Percentiles rank a stretch among this genome's conserved stretches.
phyloP scores from a whole-genome alignment of 108 stramenopile genomes.

The Nitzschia putrida region DNA sequence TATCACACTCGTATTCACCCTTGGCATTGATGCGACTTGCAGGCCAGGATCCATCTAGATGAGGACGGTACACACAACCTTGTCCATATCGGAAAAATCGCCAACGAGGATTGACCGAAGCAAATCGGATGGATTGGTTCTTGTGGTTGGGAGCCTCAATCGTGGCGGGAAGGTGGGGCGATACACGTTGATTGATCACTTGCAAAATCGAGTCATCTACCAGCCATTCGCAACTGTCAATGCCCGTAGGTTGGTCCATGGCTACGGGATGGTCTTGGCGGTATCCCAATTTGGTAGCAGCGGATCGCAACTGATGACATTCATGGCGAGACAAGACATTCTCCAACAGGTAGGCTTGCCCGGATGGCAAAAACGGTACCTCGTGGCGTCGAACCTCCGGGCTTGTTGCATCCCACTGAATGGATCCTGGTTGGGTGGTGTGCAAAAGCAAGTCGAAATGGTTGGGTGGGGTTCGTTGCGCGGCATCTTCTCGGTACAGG shows the following conservation, averaged over 20 bases:
- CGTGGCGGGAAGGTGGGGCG: constrained; percentile 11
- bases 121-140: background rate
- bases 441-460: constrained; percentile 29
- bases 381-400: constrained; percentile 22
- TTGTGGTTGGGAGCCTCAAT: background rate
- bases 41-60: constrained; percentile 75
- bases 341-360: constrained; percentile 29
- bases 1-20: constrained; percentile 33
- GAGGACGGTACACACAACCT: constrained; percentile 58
- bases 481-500: constrained; percentile 21
- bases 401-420: background rate
- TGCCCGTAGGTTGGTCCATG: constrained; percentile 25
- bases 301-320: constrained; percentile 39
- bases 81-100: constrained; percentile 59
- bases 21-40: constrained; percentile 38
- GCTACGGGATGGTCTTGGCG: constrained; percentile 54
- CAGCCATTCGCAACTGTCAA: constrained; percentile 45
- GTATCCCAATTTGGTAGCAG: constrained; percentile 45
- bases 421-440: constrained; percentile 8
- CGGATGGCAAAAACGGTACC: constrained; percentile 39
- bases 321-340: constrained; percentile 50
- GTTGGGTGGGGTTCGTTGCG: constrained; percentile 39
- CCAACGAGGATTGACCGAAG: constrained; percentile 62
- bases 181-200: constrained; percentile 21
- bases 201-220: constrained; percentile 27